These are phyloP conservation scores for Fusarium papillatum DNA, from an alignment of 2,329 filamentous ascomycete species.

Conservation along the genomic window DNA sequence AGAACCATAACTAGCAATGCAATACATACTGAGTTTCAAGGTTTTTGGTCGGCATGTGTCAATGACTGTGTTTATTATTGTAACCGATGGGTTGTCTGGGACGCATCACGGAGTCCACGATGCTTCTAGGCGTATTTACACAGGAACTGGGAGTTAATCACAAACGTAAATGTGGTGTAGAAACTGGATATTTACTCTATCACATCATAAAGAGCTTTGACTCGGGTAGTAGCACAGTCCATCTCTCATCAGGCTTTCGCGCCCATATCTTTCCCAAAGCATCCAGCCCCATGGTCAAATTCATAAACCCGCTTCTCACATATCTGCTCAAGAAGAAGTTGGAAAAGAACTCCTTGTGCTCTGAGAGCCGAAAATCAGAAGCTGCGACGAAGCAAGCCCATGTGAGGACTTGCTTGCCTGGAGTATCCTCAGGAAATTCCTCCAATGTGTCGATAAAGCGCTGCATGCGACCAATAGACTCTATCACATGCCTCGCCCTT, in stretches of 20 bases:
- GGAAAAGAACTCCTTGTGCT: constrained; percentile 17
- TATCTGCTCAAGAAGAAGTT: not conserved
- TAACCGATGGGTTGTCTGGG: too few relatives aligned
- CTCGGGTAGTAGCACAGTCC: not conserved
- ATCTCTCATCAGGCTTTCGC: not conserved
- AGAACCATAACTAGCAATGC: too few relatives aligned
- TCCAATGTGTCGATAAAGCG: constrained; percentile 8
- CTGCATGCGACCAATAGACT: not conserved
- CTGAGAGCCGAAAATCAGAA: constrained; percentile 8
- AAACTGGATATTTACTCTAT: not conserved
- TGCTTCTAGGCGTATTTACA: too few relatives aligned
- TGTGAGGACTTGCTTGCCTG: constrained; percentile 12
- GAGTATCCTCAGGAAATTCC: not conserved
- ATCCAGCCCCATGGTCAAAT: constrained; percentile 1
- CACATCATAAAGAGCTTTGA: not conserved
- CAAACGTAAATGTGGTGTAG: too few relatives aligned
- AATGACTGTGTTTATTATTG: too few relatives aligned
- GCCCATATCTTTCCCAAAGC: constrained; percentile 7
- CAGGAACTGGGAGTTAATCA: too few relatives aligned
- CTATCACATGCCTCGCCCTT: not conserved
- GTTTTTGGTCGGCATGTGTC: too few relatives aligned
- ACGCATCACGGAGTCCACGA: too few relatives aligned
- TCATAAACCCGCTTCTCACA: constrained; percentile 1
- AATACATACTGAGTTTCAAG: too few relatives aligned
- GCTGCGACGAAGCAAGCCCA: constrained; percentile 18